phyloP scores from a whole-genome alignment of 306 rosid species.

The Cajanus cajan region DNA sequence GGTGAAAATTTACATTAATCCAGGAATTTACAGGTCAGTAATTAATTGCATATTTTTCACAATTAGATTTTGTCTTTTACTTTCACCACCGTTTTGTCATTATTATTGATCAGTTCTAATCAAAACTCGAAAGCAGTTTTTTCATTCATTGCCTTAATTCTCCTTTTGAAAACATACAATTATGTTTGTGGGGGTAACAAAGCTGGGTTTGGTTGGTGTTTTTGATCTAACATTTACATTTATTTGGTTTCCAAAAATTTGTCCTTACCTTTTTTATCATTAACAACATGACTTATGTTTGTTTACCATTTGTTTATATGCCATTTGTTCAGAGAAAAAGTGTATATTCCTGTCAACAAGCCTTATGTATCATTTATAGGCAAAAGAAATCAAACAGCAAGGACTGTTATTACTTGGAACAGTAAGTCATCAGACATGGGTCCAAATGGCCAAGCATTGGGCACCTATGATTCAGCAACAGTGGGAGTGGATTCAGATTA shows the following conservation, averaged over 20 bases:
- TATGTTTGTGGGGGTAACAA: not conserved
- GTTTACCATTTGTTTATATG: not conserved
- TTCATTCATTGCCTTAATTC: not conserved
- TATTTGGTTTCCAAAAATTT: not conserved
- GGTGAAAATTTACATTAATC: slow-evolving; percentile 71
- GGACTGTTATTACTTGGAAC: slow-evolving; percentile 70
- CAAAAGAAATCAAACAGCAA: slow-evolving; percentile 35
- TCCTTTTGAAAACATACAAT: not conserved
- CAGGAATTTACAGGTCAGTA: slow-evolving; percentile 83
- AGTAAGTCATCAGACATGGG: slow-evolving; percentile 76
- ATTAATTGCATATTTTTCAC: not conserved
- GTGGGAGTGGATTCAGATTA: slow-evolving; percentile 73
- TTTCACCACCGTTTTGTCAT: not conserved
- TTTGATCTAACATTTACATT: not conserved
- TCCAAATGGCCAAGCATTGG: slow-evolving; percentile 49
- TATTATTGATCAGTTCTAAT: not conserved
- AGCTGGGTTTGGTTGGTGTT: not conserved
- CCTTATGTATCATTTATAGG: slow-evolving; percentile 88
- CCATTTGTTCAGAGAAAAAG: slow-evolving; percentile 73
- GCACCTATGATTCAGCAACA: slow-evolving; percentile 77
- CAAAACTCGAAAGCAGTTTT: not conserved
- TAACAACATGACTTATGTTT: not conserved
- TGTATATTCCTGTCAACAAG: slow-evolving; percentile 60
- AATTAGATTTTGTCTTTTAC: not conserved
- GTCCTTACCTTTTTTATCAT: not conserved